Evolutionary conservation across 371 early-diverging fungal species (phyloP), one percentile per base, ranked within the genome.

Genomic region (Rhizopus arrhizus): DNA sequence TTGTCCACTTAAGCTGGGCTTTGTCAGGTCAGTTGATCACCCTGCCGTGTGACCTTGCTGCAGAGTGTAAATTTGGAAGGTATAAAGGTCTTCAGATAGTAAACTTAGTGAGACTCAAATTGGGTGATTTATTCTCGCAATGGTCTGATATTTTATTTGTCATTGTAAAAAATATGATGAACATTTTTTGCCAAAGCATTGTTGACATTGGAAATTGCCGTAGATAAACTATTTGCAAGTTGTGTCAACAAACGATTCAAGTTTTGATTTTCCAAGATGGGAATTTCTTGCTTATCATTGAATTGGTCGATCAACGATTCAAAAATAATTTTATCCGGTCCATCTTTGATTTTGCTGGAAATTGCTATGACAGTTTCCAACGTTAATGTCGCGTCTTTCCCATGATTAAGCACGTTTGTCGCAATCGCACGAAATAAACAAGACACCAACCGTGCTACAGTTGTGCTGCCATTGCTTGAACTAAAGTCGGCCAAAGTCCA

Each of bases 181-280:
- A 51, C 29, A 51, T 53, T 53, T 53, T n/a, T 53, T 53, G 53
- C 53, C 35, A 53, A 53, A 33, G 4, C n/a, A 36, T 38, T 53
- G n/a, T 53, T 53, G 33, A 53, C 53, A 53, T 53, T 53, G 53
- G 53, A 53, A n/a, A 53, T 53, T 53, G 53, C n/a, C 40, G 53
- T 35, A n/a, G 53, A 10, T 53, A 53, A 28, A 28, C n/a, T 53
- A 3, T 53, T n/a, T 53, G 53, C 53, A 53, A 53, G 53, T 36
- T 53, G 40, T 2, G 22, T 22, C 22, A 22, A 2, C 22, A 22
- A 22, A 22, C 22, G 22, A 22, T 53, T 53, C 38, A 53, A 35
- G 53, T 53, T 53, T 38, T 53, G 8, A 53, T 53, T 53, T 4
- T 22, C 38, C 53, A 53, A 53, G 53, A 53, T 36, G 28, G 38